Conservation (phyloP, 208 protist species). For the Leishmania braziliensis region DNA sequence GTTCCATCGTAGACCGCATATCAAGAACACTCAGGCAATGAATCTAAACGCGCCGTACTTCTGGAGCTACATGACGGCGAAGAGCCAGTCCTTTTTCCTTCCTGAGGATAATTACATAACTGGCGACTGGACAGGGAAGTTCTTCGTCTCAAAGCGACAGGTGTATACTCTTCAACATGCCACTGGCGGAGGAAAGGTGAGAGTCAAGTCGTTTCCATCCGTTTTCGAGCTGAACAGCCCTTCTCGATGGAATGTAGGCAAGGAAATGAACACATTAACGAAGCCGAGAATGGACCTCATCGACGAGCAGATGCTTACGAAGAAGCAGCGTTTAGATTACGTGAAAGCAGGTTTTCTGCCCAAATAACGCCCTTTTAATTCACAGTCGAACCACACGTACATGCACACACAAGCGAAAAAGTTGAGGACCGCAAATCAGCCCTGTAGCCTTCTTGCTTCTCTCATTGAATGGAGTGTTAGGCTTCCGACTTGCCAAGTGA, state of each 20-base stretch:
- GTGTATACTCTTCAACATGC: constrained; percentile 92
- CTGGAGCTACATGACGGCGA: constrained; percentile 89
- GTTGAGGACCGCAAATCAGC: not conserved
- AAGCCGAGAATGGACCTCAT: constrained; percentile 91
- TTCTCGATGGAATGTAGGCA: constrained; percentile 91
- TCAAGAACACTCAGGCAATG: constrained; percentile 87
- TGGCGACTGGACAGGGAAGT: constrained; percentile 92
- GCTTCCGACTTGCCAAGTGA: not conserved
- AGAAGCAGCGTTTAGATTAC: constrained; percentile 90
- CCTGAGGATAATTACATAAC: constrained; percentile 93
- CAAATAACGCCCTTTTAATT: constrained; percentile 46
- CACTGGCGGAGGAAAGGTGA: constrained; percentile 78
- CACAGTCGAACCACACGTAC: not conserved
- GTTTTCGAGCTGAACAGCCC: constrained; percentile 86
- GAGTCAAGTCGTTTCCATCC: constrained; percentile 89
- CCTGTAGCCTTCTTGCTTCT: not conserved
- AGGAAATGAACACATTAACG: constrained; percentile 84
- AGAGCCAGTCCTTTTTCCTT: constrained; percentile 78
- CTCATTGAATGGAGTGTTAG: not conserved
- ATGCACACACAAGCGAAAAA: constrained; percentile 2
- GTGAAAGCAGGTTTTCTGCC: constrained; percentile 86
- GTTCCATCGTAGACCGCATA: constrained; percentile 77
- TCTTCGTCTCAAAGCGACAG: constrained; percentile 88
- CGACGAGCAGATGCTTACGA: constrained; percentile 92
- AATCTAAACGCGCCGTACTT: constrained; percentile 88